Base-by-base conservation (phyloP, 2,329 filamentous ascomycete species). In the Cladosporium sp. region DNA sequence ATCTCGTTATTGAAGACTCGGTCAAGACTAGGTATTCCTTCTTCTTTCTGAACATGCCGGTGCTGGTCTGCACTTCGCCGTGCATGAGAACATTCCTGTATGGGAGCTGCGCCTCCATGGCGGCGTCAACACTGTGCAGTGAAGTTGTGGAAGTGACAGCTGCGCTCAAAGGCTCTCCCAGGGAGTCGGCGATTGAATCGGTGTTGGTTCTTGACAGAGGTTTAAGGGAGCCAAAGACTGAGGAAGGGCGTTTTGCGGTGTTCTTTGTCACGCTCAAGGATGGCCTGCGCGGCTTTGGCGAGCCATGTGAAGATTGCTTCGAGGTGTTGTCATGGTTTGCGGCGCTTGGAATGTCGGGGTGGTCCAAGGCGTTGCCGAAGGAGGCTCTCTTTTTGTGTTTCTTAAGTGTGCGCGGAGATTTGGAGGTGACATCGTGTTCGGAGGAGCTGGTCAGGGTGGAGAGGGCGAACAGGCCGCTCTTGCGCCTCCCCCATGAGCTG, bases 11-110 rank as follows among this genome's bases (percentile, higher is more conserved):
- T 64, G 86, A 81, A 5, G 77, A 79, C 56, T 86, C 84, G 6
- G 83, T 88, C 56, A 88, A 70, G 12, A 87, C 84, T 49, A 88
- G 70, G 59, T 85, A 88, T 63, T 87, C 83, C 66, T 78, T 84
- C 69, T 83, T 85, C 69, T 85, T 86, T 63, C 83, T 74, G 67
- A 86, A 85, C 75, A 87, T 80, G 53, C 80, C 79, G 50, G 79
- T 83, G 42, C 80, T 82, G 11, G 81, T 86, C 66, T 87, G 83
- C 13, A 86, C 80, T 62, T 86, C 84, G 32, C 84, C 84, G 68
- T 86, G 79, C 55, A 83, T 77, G 32, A 86, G 67, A 16, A 86
- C 80, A 25, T 72, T 68, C 62, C 68, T 60, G 57, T 59, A 53
- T 49, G 61, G 49, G 48, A 54, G n/a, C 36, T 43, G 18, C 43